Conservation (phyloP, 1,284 basidiomycete species). For the Takashimella tepidaria region DNA sequence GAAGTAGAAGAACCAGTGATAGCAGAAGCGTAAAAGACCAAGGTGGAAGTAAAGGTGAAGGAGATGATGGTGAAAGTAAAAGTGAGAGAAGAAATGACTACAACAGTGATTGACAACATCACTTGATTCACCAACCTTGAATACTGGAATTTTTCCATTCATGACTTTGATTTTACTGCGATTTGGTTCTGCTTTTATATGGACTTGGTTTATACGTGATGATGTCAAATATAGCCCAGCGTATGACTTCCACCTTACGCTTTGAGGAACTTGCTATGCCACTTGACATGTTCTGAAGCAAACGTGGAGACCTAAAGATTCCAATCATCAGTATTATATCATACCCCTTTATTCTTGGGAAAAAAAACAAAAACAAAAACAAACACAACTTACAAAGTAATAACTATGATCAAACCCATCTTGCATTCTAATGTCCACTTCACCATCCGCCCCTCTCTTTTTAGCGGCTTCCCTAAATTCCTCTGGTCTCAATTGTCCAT, state of each 20-base stretch:
- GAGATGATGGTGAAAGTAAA: neutral
- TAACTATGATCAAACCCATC: slow-evolving; percentile 89
- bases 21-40: too few relatives aligned
- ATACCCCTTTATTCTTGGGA: too few relatives aligned
- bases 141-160: too few relatives aligned
- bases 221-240: too few relatives aligned
- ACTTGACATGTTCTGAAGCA: slow-evolving; percentile 53
- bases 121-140: too few relatives aligned
- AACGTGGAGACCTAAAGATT: slow-evolving; percentile 64
- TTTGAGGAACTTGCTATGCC: slow-evolving; percentile 51
- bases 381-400: slow-evolving; percentile 68
- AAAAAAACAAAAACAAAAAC: neutral
- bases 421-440: slow-evolving; percentile 73
- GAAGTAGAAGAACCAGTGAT: neutral
- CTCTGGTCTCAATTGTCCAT: slow-evolving; percentile 82
- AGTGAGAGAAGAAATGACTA: too few relatives aligned
- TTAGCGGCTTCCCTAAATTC: slow-evolving; percentile 70
- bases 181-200: too few relatives aligned
- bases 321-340: slow-evolving; percentile 1
- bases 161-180: too few relatives aligned
- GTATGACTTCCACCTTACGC: too few relatives aligned
- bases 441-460: slow-evolving; percentile 61
- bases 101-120: too few relatives aligned
- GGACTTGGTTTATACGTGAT: too few relatives aligned
- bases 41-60: neutral